Evolutionary conservation across 192 early-diverging fungal genomes (phyloP).

Genomic region (Umbelopsis isabellina): DNA sequence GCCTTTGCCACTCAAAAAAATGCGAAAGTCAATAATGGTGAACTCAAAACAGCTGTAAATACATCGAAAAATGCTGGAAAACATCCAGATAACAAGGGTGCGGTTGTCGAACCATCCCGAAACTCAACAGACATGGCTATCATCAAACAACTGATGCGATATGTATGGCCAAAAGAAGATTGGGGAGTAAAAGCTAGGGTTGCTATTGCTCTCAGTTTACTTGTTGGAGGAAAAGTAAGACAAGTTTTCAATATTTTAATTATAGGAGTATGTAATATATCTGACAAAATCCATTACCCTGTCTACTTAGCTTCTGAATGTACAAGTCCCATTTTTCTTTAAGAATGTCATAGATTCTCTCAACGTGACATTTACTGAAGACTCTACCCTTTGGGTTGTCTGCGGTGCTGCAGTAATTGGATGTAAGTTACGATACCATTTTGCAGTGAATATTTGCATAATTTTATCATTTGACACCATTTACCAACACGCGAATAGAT

Average conservation of each 20-base stretch:
- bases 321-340: constrained; percentile 96
- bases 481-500: constrained; percentile 43
- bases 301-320: constrained; percentile 69
- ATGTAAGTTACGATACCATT: constrained; percentile 49
- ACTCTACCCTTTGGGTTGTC: constrained; percentile 71
- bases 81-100: background rate
- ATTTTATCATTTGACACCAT: background rate
- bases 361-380: constrained; percentile 65
- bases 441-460: background rate
- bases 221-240: constrained; percentile 75
- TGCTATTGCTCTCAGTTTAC: constrained; percentile 77
- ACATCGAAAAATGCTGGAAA: background rate
- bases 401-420: constrained; percentile 93
- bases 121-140: constrained; percentile 45
- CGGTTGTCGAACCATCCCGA: background rate
- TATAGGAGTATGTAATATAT: constrained; percentile 1
- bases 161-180: constrained; percentile 92
- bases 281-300: background rate
- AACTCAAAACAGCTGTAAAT: background rate
- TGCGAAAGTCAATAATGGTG: background rate
- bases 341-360: constrained; percentile 91
- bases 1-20: constrained; percentile 9
- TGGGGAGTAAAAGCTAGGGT: constrained; percentile 85
- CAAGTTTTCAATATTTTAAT: background rate
- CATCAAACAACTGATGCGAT: constrained; percentile 44